Conservation (phyloP, 805 yeast genomes). For the Suhomyces pyralidae region DNA sequence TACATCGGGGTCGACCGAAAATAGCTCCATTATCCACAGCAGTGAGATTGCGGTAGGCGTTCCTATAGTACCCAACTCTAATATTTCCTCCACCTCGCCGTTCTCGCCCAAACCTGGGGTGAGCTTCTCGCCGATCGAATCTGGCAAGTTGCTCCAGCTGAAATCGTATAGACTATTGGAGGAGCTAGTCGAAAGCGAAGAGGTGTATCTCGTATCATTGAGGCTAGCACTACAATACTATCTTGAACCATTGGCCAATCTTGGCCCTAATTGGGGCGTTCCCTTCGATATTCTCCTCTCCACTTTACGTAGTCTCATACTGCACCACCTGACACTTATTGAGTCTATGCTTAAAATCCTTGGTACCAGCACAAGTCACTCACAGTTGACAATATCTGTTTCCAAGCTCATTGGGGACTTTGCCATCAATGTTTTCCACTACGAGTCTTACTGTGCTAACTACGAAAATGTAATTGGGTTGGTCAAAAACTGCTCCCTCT, state of each 20-base stretch:
- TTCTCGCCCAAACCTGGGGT: constrained; percentile 18
- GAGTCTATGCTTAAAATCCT: not conserved
- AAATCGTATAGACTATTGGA: constrained; percentile 31
- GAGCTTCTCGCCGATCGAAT: constrained; percentile 17
- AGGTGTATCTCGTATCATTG: constrained; percentile 44
- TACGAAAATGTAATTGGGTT: constrained; percentile 31
- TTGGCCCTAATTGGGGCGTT: not conserved
- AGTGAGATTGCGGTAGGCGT: not conserved
- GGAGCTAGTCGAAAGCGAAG: constrained; percentile 51
- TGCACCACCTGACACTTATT: constrained; percentile 27
- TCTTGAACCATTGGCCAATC: constrained; percentile 32
- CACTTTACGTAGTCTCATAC: constrained; percentile 1
- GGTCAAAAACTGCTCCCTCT: constrained; percentile 23
- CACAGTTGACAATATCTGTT: not conserved
- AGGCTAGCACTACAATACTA: constrained; percentile 43
- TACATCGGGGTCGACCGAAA: not conserved
- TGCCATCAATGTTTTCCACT: constrained; percentile 23
- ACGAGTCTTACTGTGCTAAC: constrained; percentile 32
- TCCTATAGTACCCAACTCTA: not conserved
- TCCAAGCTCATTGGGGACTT: constrained; percentile 2
- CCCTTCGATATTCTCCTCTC: not conserved
- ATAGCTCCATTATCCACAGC: not conserved
- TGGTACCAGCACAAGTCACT: not conserved
- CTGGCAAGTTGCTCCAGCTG: constrained; percentile 1
- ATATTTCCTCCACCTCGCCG: not conserved